Conservation (phyloP, 2,329 filamentous ascomycete genomes). For the Chaetomium sp. region DNA sequence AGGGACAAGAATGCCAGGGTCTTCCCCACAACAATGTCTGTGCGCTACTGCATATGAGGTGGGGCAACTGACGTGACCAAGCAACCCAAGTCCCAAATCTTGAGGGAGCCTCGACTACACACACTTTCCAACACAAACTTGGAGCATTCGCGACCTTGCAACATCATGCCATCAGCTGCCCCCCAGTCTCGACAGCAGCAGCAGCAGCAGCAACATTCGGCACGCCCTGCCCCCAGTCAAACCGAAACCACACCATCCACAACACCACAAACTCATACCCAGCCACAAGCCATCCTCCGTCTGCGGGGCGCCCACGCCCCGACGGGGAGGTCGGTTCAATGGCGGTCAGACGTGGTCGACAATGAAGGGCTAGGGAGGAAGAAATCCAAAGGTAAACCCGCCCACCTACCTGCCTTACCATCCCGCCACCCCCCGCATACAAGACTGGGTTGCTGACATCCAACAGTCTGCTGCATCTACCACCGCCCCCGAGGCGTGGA, state of each 20-base stretch:
- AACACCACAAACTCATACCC: constrained; percentile 25
- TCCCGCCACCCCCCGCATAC: not conserved
- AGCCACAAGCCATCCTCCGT: constrained; percentile 48
- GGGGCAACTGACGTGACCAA: constrained; percentile 1
- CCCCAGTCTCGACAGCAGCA: constrained; percentile 22
- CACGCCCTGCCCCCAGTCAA: constrained; percentile 23
- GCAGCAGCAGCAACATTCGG: constrained; percentile 14
- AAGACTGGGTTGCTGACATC: not conserved
- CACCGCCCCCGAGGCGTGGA: constrained; percentile 80
- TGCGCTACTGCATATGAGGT: constrained; percentile 1
- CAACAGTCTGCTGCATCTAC: constrained; percentile 96
- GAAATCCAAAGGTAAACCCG: constrained; percentile 76
- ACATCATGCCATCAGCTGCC: constrained; percentile 26
- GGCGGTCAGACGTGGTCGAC: constrained; percentile 91
- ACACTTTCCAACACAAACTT: not conserved
- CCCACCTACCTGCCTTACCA: not conserved
- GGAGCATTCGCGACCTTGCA: not conserved
- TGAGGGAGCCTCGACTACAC: not conserved
- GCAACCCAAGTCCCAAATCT: not conserved
- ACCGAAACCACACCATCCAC: constrained; percentile 24
- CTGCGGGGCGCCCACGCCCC: constrained; percentile 53
- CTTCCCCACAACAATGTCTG: constrained; percentile 4
- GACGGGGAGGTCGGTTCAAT: constrained; percentile 70
- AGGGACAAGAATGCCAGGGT: constrained; percentile 21
- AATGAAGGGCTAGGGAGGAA: constrained; percentile 95